Base-by-base conservation (phyloP, 1,284 basidiomycete genomes). In the Cerrena zonata region DNA sequence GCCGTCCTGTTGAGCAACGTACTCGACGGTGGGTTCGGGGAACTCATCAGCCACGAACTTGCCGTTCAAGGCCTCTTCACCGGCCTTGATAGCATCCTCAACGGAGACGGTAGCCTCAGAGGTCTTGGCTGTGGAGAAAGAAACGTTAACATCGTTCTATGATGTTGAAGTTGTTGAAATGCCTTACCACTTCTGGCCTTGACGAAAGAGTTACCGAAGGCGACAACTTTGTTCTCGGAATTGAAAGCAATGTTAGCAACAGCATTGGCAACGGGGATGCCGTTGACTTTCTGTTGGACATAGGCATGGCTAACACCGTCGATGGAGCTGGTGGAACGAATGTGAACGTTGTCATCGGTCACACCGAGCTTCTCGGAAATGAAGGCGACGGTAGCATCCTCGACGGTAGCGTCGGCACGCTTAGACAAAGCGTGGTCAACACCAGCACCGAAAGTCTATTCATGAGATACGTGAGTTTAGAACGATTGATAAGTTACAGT, bases 191-290 rank as follows among this genome's bases (percentile, higher is more conserved):
- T 19, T 53, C 74, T 60, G 0, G 72, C 60, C 53, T 73, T 69
- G 12, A 81, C 71, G 59, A 81, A 79, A 1, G 75, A 79, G 5
- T 69, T 69, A 12, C 77, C 75, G 53, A 78, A 76, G 1, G 77
- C 66, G 36, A 70, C 65, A 48, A 75, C 67, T 56, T 70, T 67
- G 56, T 65, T 63, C 43, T 64, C 62, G 19, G 62, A 60, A 52
- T 66, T 69, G 60, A 75, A 66, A 4, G 69, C 71, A 30, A 76
- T 67, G 56, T 76, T 76, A 18, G 73, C 72, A 15, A 75, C 73
- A 12, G 73, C 72, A 57, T 77, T 75, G 4, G 70, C 66, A 49
- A 77, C 63, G 4, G 67, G 63, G 46, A 75, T 59, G 19, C 69
- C 70, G 50, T 73, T 64, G 69, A 66, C 53, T 45, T 62, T 50